Conservation (phyloP, 129 eudicot genomes). For the Chrysanthemum makinoi region DNA sequence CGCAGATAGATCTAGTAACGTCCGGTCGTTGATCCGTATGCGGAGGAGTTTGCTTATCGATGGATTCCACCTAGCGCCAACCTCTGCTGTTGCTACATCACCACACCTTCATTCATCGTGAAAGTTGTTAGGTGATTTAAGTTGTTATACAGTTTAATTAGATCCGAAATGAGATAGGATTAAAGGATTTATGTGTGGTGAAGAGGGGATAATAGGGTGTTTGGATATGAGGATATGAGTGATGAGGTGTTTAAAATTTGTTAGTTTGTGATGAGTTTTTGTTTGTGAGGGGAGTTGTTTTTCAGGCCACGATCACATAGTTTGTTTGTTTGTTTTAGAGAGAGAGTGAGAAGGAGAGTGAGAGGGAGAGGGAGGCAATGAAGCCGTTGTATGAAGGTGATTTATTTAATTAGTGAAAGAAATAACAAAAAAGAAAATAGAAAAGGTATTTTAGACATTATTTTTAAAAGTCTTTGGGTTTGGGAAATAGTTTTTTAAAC, state of each 20-base stretch:
- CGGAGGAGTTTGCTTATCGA: constrained; percentile 37
- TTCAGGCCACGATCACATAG: not conserved
- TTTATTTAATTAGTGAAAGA: no score
- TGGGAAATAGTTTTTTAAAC: no score
- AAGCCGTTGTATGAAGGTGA: no score
- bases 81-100: constrained; percentile 23
- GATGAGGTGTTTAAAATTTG: constrained; percentile 20
- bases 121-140: no score
- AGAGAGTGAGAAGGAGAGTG: constrained; percentile 32
- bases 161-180: no score
- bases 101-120: constrained; percentile 39
- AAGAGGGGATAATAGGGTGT: constrained; percentile 6
- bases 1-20: constrained; percentile 58
- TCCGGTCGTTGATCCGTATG: constrained; percentile 36
- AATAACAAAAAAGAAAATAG: no score
- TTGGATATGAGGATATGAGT: not conserved
- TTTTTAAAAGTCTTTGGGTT: no score
- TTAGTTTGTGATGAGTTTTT: constrained; percentile 28
- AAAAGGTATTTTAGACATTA: no score
- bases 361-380: constrained; percentile 20
- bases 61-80: constrained; percentile 47
- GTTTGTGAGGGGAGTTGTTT: constrained; percentile 18
- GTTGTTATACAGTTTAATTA: no score
- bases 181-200: constrained; percentile 37
- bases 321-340: no score